Percentiles rank a stretch among this genome's conserved stretches.
Conservation (phyloP, 805 yeast genomes). For the Starmerella powellii region DNA sequence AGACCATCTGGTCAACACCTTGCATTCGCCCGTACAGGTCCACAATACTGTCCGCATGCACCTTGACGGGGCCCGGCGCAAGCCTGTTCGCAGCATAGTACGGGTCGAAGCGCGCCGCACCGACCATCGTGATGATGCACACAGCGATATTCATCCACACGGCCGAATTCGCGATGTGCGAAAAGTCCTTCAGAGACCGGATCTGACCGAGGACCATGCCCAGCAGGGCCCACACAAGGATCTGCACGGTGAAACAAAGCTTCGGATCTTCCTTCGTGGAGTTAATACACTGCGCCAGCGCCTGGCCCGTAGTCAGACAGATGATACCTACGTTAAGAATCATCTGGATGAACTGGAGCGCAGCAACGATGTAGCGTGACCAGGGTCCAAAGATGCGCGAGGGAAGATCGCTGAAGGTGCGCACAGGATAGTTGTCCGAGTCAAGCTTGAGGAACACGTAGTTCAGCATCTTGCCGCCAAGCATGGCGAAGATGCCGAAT, state of each 20-base stretch:
- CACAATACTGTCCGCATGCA: constrained; percentile 2
- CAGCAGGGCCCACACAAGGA: constrained; percentile 35
- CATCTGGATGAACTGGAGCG: constrained; percentile 35
- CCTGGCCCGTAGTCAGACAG: constrained; percentile 34
- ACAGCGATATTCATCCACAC: constrained; percentile 38
- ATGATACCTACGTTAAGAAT: constrained; percentile 36
- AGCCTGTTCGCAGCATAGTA: not conserved
- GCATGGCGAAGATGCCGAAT: constrained; percentile 35
- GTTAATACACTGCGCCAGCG: constrained; percentile 32
- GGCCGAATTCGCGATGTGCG: constrained; percentile 35
- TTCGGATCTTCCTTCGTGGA: constrained; percentile 15
- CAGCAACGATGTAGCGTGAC: constrained; percentile 29
- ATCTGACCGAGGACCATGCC: constrained; percentile 38
- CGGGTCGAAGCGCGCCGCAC: constrained; percentile 23
- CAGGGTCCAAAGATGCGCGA: constrained; percentile 32
- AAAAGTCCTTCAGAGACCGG: constrained; percentile 32
- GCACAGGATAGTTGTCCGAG: constrained; percentile 35
- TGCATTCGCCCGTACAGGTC: constrained; percentile 9
- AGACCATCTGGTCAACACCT: constrained; percentile 35
- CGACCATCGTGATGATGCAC: constrained; percentile 37
- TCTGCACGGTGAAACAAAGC: constrained; percentile 34
- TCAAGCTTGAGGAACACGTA: constrained; percentile 31
- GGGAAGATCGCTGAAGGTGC: constrained; percentile 35
- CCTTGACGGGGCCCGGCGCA: not conserved
- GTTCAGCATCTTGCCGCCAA: constrained; percentile 35